Conservation (phyloP, 164 flowering plant genomes). For the Platanus orientalis region DNA sequence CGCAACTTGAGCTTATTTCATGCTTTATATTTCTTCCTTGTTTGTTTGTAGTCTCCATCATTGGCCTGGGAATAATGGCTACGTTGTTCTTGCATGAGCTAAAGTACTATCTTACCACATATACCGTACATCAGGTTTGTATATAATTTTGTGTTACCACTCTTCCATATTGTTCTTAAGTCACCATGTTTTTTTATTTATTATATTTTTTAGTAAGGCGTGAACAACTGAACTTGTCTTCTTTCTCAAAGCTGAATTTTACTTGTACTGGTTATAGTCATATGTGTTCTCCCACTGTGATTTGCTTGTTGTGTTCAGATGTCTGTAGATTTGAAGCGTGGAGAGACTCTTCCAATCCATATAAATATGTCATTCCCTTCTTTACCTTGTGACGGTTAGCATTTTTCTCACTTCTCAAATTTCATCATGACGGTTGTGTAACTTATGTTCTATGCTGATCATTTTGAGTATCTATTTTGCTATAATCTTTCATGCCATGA, state of each 20-base stretch:
- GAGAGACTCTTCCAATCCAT: slow-evolving; percentile 97
- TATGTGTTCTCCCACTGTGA: not conserved
- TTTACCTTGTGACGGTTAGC: slow-evolving; percentile 92
- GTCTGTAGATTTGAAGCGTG: slow-evolving; percentile 96
- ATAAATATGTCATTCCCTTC: slow-evolving; percentile 95
- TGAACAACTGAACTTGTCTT: not conserved
- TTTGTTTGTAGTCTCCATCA: slow-evolving; percentile 59
- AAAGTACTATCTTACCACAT: slow-evolving; percentile 71
- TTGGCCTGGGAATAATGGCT: slow-evolving; percentile 88
- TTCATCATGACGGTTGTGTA: too few relatives aligned
- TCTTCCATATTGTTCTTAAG: not conserved
- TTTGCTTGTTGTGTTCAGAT: slow-evolving; percentile 42
- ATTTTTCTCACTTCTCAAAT: not conserved
- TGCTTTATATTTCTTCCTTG: slow-evolving; percentile 1
- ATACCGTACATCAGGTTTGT: slow-evolving; percentile 89
- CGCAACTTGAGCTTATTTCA: slow-evolving; percentile 8
- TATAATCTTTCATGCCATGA: not conserved
- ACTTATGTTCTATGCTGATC: not conserved
- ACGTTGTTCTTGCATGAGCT: slow-evolving; percentile 89
- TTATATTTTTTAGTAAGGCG: not conserved
- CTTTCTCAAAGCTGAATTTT: not conserved
- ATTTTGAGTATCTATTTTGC: not conserved
- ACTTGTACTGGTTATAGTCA: not conserved
- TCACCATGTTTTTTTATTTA: not conserved
- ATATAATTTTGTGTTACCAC: not conserved